Evolutionary conservation across 768 basidiomycete genomes (phyloP).

Genomic region (Lentinula raphanica): DNA sequence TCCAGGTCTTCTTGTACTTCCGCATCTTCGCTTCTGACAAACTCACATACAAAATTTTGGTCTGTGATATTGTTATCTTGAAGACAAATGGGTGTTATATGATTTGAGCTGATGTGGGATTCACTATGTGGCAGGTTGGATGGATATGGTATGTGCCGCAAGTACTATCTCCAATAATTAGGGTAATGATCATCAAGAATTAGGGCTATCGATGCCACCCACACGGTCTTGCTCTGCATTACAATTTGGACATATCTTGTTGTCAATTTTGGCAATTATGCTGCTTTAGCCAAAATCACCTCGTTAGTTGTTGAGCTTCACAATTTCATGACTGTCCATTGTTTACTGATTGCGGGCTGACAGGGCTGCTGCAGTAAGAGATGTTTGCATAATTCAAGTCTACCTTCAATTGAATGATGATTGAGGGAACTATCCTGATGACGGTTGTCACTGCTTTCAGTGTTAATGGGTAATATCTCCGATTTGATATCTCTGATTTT

Average conservation of each 20-base stretch:
- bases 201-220: constrained; percentile 9
- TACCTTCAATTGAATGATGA: too few species aligned
- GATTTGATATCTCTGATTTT: neutral
- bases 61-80: neutral
- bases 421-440: constrained; percentile 5
- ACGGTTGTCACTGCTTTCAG: constrained; percentile 11
- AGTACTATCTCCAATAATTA: too few species aligned
- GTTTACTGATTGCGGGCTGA: neutral
- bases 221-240: constrained; percentile 8
- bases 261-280: neutral
- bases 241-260: constrained; percentile 8
- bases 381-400: too few species aligned
- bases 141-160: neutral
- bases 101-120: too few species aligned
- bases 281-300: neutral
- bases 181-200: neutral
- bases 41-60: constrained; percentile 8
- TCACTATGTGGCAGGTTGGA: too few species aligned
- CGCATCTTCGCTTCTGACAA: constrained; percentile 9
- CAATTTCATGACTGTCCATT: neutral
- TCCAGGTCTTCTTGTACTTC: constrained; percentile 13
- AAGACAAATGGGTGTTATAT: too few species aligned
- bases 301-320: neutral
- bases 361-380: neutral
- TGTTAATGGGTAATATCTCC: constrained; percentile 6